A percentile compares a stretch with the other conserved stretches of the same genome.
Evolutionary conservation across 345 rosid genomes (phyloP).

Genomic region (Eucalyptus caleyi): DNA sequence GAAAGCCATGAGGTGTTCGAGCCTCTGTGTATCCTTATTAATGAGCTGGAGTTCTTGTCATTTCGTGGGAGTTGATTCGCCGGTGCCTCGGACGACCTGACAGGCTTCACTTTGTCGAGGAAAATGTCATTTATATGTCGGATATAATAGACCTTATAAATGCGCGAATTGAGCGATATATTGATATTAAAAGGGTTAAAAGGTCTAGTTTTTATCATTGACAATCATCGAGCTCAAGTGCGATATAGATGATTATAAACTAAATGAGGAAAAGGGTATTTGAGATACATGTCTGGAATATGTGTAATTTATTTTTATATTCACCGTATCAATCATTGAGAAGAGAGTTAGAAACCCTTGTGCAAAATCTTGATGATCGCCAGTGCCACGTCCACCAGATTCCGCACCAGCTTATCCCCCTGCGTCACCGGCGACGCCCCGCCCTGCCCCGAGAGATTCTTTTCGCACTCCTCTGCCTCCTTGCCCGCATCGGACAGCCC

Average conservation of each 20-base stretch:
- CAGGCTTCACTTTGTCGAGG: background rate
- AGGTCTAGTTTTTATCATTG: background rate
- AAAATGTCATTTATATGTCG: background rate
- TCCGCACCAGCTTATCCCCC: slow-evolving; percentile 4
- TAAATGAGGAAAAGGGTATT: background rate
- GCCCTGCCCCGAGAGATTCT: background rate
- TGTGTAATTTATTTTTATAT: background rate
- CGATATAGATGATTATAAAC: background rate
- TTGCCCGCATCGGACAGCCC: slow-evolving; percentile 2
- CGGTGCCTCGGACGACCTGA: background rate
- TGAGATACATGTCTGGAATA: background rate
- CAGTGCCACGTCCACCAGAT: slow-evolving; percentile 12
- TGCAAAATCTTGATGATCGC: slow-evolving; percentile 13
- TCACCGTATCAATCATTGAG: background rate
- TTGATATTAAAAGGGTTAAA: background rate
- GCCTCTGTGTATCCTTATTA: background rate
- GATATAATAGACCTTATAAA: background rate
- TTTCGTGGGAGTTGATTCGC: background rate
- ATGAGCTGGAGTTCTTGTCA: background rate
- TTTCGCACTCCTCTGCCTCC: slow-evolving; percentile 13
- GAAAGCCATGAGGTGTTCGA: background rate
- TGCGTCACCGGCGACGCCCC: slow-evolving; percentile 6
- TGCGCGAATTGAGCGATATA: background rate
- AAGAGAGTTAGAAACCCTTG: background rate
- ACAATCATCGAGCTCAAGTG: background rate